Evolutionary conservation across 2,329 filamentous ascomycete species (phyloP), one percentile per base, ranked within the genome.

Genomic region (Orbilia blumenaviensis): DNA sequence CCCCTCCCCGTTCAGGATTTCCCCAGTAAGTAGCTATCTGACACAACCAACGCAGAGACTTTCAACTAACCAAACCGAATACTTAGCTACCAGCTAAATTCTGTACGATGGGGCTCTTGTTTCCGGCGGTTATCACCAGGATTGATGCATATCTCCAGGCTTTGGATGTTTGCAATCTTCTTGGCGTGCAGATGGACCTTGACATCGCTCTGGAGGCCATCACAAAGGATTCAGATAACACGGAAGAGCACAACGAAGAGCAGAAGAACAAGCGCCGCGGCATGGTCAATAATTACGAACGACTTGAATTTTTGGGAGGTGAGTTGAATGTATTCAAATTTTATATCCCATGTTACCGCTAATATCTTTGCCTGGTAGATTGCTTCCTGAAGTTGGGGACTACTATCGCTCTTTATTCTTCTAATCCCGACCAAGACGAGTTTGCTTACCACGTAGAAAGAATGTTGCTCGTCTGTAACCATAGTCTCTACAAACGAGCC

Each of bases 261-360:
- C 88, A 91, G 41, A 83, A 92, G 62, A 92, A 93, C 79, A 89
- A 94, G 52, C 91, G 93, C 79, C 85, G 87, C 54, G 94, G 93
- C 1, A 97, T 97, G 93, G 93, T 93, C 0, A 90, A 90, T 41
- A 98, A 98, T 79, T 99, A 99, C 80, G 95, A 99, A 82, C 88
- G 95, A 10, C 86, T 98, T 0, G 95, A 99, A 80, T 96, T 97
- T 74, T 86, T 98, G 1, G 95, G 95, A 0, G 72, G 72, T 69
- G 46, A 46, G 72, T 34, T 46, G 10, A 5, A 42, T 21, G 0
- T 9, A 16, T 56, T n/a, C n/a, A n/a, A n/a, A n/a, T n/a, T n/a
- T n/a, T n/a, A n/a, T 18, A 36, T 41, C 8, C 29, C 12, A 25
- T 1, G 18, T 41, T 34, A 2, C 4, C 21, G 12, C 46, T 64